Conservation (phyloP, 805 yeast species). For the fission yeast (Schizosaccharomyces pombe) region DNA sequence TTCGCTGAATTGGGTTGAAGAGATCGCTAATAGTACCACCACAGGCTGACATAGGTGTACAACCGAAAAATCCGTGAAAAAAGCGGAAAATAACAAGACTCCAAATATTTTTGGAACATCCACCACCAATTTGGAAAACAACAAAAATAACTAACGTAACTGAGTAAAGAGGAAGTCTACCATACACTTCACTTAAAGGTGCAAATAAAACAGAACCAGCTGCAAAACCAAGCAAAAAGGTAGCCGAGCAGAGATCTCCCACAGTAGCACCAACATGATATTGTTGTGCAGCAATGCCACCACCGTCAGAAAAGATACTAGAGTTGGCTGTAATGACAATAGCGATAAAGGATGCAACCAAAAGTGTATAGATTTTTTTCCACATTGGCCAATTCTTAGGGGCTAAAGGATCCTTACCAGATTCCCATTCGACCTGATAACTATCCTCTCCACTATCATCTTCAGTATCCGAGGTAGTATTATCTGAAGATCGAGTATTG, state of each 20-base stretch:
- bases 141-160: conserved; percentile 17
- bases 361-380: conserved; percentile 20
- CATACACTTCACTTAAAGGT: conserved; percentile 48
- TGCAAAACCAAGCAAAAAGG: conserved; percentile 39
- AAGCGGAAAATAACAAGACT: conserved; percentile 43
- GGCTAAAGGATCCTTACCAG: conserved; percentile 17
- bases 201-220: conserved; percentile 22
- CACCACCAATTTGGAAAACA: conserved; percentile 11
- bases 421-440: conserved; percentile 11
- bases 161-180: conserved; percentile 40
- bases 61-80: conserved; percentile 52
- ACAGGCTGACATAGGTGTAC: conserved; percentile 66
- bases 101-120: conserved; percentile 32
- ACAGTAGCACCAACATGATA: conserved; percentile 35
- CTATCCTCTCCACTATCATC: too few species aligned
- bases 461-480: too few species aligned
- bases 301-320: not conserved
- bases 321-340: conserved; percentile 5
- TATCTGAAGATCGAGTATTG: not conserved
- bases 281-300: conserved; percentile 8
- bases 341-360: conserved; percentile 9
- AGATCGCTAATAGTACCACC: conserved; percentile 67
- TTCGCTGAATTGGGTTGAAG: conserved; percentile 18
- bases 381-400: conserved; percentile 17
- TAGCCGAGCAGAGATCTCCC: conserved; percentile 31